Evolutionary conservation across 2,329 filamentous ascomycete species (phyloP).

Genomic region (Aspergillus udagawae): DNA sequence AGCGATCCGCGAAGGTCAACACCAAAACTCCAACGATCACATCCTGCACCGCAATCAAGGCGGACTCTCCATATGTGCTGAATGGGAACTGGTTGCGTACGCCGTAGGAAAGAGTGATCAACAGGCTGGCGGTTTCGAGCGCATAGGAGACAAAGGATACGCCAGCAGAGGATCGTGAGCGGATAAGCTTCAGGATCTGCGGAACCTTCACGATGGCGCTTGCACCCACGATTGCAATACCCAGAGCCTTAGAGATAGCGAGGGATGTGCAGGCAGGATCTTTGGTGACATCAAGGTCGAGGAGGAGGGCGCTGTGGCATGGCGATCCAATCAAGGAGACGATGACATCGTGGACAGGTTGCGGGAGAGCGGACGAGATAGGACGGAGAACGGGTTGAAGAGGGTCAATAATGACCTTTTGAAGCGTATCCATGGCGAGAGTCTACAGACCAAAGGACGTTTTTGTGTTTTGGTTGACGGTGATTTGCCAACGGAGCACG

Average conservation of each 20-base stretch:
- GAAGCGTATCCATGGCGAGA: slow-evolving; percentile 38
- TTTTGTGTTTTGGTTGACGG: background rate
- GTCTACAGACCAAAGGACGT: background rate
- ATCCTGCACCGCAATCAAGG: slow-evolving; percentile 87
- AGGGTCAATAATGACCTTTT: slow-evolving; percentile 38
- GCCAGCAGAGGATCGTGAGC: slow-evolving; percentile 74
- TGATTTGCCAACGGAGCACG: background rate
- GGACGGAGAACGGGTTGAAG: slow-evolving; percentile 55
- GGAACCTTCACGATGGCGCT: slow-evolving; percentile 93
- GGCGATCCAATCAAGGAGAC: slow-evolving; percentile 72
- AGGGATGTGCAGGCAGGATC: slow-evolving; percentile 80
- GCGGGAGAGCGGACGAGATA: slow-evolving; percentile 69
- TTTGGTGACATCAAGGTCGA: slow-evolving; percentile 72
- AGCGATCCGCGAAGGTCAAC: slow-evolving; percentile 71
- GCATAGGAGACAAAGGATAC: slow-evolving; percentile 87
- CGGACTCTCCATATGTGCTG: slow-evolving; percentile 94
- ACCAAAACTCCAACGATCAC: slow-evolving; percentile 84
- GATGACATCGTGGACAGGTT: slow-evolving; percentile 69
- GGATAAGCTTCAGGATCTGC: slow-evolving; percentile 88
- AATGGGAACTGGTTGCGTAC: slow-evolving; percentile 88
- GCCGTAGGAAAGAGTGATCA: slow-evolving; percentile 91
- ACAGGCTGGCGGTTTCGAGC: slow-evolving; percentile 82
- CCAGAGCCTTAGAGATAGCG: slow-evolving; percentile 85
- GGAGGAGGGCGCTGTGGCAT: slow-evolving; percentile 83
- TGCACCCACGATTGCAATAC: slow-evolving; percentile 87